Percentiles rank a stretch among this genome's conserved stretches.
Conservation (phyloP, 2,329 filamentous ascomycete species). For the Phyllosticta citrichinensis region DNA sequence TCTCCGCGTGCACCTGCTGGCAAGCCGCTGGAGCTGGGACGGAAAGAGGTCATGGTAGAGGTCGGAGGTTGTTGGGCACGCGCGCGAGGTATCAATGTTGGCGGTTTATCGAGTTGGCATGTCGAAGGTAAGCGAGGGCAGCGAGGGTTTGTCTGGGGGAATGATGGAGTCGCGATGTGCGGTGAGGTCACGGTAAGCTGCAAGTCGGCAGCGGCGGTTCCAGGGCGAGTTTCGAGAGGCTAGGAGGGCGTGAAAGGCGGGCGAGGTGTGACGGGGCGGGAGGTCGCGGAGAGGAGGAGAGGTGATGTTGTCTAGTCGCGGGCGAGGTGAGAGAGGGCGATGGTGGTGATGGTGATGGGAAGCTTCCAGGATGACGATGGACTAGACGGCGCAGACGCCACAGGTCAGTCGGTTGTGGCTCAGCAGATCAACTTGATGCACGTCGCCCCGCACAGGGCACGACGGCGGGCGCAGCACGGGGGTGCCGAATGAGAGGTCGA, state of each 20-base stretch:
- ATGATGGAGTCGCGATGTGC: neutral
- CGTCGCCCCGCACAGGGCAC: neutral
- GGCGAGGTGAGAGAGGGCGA: neutral
- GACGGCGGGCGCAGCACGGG: neutral
- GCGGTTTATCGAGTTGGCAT: conserved; percentile 3
- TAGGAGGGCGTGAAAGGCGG: neutral
- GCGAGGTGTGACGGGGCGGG: neutral
- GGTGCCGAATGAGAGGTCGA: neutral
- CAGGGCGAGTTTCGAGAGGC: neutral
- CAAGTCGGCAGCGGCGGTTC: neutral
- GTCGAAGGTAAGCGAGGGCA: neutral
- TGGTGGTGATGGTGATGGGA: neutral
- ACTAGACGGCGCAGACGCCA: neutral
- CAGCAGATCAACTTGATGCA: neutral
- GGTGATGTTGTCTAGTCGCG: neutral
- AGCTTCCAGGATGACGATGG: neutral
- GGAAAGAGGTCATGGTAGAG: conserved; percentile 11
- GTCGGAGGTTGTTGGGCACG: conserved; percentile 4
- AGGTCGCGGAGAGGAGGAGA: neutral
- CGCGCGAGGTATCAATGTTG: neutral
- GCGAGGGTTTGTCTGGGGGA: neutral
- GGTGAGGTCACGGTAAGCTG: neutral
- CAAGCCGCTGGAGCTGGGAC: conserved; percentile 16
- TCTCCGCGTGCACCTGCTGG: conserved; percentile 19
- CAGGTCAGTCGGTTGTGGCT: neutral